Conservation (phyloP, 1,139 yeast species). For the Blastobotrys serpentis region DNA sequence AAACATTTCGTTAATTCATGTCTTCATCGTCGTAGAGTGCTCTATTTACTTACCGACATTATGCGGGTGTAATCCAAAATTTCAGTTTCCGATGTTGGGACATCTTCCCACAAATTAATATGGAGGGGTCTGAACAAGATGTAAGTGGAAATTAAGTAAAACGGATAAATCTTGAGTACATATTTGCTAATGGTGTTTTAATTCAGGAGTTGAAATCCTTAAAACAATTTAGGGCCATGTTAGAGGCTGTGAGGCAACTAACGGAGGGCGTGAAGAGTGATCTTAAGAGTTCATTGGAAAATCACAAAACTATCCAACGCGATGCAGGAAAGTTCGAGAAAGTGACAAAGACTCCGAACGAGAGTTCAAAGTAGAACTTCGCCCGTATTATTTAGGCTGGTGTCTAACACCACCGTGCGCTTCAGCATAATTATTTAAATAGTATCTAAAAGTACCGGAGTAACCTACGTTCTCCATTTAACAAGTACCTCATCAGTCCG, state of each 20-base stretch:
- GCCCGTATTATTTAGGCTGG: too few species aligned
- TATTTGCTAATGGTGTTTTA: conserved; percentile 1
- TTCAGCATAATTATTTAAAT: too few species aligned
- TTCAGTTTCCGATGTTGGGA: background rate
- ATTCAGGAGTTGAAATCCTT: conserved; percentile 22
- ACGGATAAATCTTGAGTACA: background rate
- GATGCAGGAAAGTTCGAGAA: conserved; percentile 7
- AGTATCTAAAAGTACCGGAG: too few species aligned
- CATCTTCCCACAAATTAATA: background rate
- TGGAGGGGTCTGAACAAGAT: background rate
- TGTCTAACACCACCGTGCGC: too few species aligned
- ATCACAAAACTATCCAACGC: conserved; percentile 26
- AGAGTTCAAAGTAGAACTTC: too few species aligned
- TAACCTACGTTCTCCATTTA: conserved; percentile 57
- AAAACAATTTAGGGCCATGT: conserved; percentile 25
- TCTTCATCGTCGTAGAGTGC: too few species aligned
- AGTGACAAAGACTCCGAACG: background rate
- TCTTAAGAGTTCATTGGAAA: conserved; percentile 24
- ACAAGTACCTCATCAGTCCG: conserved; percentile 91
- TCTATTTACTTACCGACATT: conserved; percentile 11
- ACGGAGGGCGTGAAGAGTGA: conserved; percentile 33
- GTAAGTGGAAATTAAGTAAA: background rate
- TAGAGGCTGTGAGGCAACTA: conserved; percentile 27
- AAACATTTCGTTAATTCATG: too few species aligned
- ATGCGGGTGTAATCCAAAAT: conserved; percentile 1